Conservation (phyloP, 2,329 filamentous ascomycete genomes). For the Diaporthe australafricana region DNA sequence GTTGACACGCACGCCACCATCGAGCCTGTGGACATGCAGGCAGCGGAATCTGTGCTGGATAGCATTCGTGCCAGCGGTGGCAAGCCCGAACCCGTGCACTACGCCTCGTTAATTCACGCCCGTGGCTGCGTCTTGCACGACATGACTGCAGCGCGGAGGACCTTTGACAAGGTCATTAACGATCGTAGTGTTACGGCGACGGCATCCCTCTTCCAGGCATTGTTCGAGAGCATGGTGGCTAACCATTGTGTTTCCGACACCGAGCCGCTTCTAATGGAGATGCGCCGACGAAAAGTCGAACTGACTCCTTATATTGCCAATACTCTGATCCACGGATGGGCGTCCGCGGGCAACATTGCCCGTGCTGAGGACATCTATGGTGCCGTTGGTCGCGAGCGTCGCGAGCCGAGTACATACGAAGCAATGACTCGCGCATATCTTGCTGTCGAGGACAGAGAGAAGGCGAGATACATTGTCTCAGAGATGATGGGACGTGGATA, state of each 20-base stretch:
- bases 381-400: slow-evolving; percentile 78
- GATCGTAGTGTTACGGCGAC: slow-evolving; percentile 77
- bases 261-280: slow-evolving; percentile 78
- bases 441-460: slow-evolving; percentile 81
- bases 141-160: slow-evolving; percentile 81
- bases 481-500: slow-evolving; percentile 95
- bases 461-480: slow-evolving; percentile 81
- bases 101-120: slow-evolving; percentile 94
- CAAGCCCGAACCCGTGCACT: slow-evolving; percentile 91
- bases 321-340: slow-evolving; percentile 97
- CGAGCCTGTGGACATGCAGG: slow-evolving; percentile 88
- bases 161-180: slow-evolving; percentile 84
- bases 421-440: slow-evolving; percentile 97
- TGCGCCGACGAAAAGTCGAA: slow-evolving; percentile 79
- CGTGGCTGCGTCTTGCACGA: slow-evolving; percentile 95
- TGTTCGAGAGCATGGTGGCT: slow-evolving; percentile 97
- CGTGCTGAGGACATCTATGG: slow-evolving; percentile 86
- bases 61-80: slow-evolving; percentile 81
- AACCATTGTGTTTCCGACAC: slow-evolving; percentile 87
- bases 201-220: slow-evolving; percentile 91
- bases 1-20: slow-evolving; percentile 96
- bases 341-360: slow-evolving; percentile 81
- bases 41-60: slow-evolving; percentile 85
- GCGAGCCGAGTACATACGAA: slow-evolving; percentile 98
- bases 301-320: slow-evolving; percentile 99